Evolutionary conservation across 2,329 filamentous ascomycete genomes (phyloP).

Genomic region (Ascocoryne sarcoides): DNA sequence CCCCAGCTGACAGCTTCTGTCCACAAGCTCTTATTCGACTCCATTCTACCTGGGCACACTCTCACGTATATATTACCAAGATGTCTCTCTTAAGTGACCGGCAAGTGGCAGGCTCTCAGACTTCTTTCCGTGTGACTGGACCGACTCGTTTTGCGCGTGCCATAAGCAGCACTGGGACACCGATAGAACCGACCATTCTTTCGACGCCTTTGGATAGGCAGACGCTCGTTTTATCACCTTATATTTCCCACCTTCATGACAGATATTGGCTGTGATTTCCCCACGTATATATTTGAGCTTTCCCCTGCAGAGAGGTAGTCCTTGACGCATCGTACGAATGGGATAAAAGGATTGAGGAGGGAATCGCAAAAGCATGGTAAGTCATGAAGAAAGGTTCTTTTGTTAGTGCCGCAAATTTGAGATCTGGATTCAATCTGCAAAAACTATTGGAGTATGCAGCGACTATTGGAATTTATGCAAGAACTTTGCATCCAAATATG

Average conservation of each 20-base stretch:
- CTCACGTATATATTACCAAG: neutral
- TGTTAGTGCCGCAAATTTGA: neutral
- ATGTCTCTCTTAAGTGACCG: neutral
- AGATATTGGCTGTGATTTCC: neutral
- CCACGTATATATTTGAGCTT: conserved; percentile 1
- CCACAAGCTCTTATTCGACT: neutral
- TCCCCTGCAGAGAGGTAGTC: neutral
- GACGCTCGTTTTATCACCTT: neutral
- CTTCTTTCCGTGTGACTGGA: conserved; percentile 1
- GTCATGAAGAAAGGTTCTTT: conserved; percentile 1
- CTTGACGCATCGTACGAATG: conserved; percentile 2
- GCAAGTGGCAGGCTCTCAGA: neutral
- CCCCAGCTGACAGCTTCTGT: neutral
- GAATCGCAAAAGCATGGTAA: conserved; percentile 18
- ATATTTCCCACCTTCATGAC: neutral
- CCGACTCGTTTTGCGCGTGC: conserved; percentile 1
- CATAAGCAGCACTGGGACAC: neutral
- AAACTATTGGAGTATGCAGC: neutral
- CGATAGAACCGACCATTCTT: neutral
- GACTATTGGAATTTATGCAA: neutral
- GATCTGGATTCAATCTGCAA: neutral
- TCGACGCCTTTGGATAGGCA: neutral
- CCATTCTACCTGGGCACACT: neutral
- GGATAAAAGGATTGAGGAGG: conserved; percentile 3
- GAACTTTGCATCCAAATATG: no score